Conservation (phyloP, 2,329 filamentous ascomycete species). For the Chlorencoelia australis region DNA sequence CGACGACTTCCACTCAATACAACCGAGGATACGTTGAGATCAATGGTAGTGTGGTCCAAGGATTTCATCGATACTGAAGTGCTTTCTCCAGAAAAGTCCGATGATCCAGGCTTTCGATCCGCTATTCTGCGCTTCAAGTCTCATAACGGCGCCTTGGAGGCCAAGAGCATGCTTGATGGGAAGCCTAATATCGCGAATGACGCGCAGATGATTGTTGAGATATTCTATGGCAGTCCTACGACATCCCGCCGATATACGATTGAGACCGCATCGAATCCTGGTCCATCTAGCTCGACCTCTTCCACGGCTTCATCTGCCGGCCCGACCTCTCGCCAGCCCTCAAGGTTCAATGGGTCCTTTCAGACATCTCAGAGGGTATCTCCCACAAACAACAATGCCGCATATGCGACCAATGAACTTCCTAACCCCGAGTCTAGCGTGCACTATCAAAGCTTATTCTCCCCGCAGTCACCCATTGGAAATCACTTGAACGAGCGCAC, state of each 20-base stretch:
- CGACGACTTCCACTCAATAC: slow-evolving; percentile 44
- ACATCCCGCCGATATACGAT: slow-evolving; percentile 41
- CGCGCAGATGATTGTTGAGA: slow-evolving; percentile 46
- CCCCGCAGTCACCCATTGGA: slow-evolving; percentile 62
- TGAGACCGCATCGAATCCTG: slow-evolving; percentile 37
- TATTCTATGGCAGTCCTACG: slow-evolving; percentile 33
- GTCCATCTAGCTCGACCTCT: slow-evolving; percentile 29
- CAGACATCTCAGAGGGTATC: slow-evolving; percentile 33
- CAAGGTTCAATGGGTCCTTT: slow-evolving; percentile 52
- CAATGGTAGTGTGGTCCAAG: slow-evolving; percentile 50
- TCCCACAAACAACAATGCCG: slow-evolving; percentile 46
- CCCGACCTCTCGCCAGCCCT: slow-evolving; percentile 21
- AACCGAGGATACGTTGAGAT: slow-evolving; percentile 41
- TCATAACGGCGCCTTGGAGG: slow-evolving; percentile 42
- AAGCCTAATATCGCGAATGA: slow-evolving; percentile 41
- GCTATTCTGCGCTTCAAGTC: slow-evolving; percentile 45
- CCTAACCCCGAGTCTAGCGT: slow-evolving; percentile 43
- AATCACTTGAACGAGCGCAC: slow-evolving; percentile 55
- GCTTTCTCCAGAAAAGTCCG: slow-evolving; percentile 38
- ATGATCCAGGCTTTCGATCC: slow-evolving; percentile 40
- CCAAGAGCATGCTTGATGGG: slow-evolving; percentile 47
- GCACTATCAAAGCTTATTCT: slow-evolving; percentile 56
- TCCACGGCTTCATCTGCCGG: slow-evolving; percentile 32
- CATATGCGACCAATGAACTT: slow-evolving; percentile 47
- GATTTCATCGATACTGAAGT: slow-evolving; percentile 43